These are phyloP conservation scores for Rehmannia glutinosa DNA, from an alignment of 257 asterid species.

Conservation along the genomic window DNA sequence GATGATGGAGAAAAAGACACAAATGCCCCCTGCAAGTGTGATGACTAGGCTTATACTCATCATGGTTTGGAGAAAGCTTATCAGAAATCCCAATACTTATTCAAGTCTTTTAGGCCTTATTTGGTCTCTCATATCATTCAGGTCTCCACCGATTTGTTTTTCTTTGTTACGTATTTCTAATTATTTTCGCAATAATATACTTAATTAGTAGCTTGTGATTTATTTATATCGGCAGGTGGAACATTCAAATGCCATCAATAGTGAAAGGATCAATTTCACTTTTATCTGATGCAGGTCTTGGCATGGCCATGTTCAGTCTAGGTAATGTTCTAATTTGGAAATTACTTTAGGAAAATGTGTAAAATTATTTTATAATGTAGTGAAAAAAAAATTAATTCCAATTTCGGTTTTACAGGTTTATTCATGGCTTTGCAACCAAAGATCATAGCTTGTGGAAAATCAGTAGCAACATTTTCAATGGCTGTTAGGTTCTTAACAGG, in stretches of 20 bases:
- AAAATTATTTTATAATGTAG: neutral
- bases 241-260: conserved; percentile 82
- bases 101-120: conserved; percentile 78
- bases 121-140: conserved; percentile 86
- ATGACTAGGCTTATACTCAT: conserved; percentile 89
- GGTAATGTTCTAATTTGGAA: conserved; percentile 29
- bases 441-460: conserved; percentile 80
- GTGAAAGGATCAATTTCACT: conserved; percentile 86
- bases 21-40: conserved; percentile 94
- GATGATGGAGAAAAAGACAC: conserved; percentile 43
- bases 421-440: conserved; percentile 98
- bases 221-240: conserved; percentile 46
- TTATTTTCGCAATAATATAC: too few species aligned
- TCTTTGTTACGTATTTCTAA: neutral
- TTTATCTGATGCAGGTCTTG: conserved; percentile 92
- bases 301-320: conserved; percentile 97
- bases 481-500: conserved; percentile 93
- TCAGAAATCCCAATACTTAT: conserved; percentile 92
- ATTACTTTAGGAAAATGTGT: neutral
- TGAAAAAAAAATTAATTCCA: too few species aligned
- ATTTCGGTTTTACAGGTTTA: conserved; percentile 38
- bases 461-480: conserved; percentile 89
- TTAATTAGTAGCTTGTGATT: too few species aligned
- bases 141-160: conserved; percentile 26
- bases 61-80: conserved; percentile 97